Conservation (phyloP, 73 alveolate species). For the Paramecium primaurelia region DNA sequence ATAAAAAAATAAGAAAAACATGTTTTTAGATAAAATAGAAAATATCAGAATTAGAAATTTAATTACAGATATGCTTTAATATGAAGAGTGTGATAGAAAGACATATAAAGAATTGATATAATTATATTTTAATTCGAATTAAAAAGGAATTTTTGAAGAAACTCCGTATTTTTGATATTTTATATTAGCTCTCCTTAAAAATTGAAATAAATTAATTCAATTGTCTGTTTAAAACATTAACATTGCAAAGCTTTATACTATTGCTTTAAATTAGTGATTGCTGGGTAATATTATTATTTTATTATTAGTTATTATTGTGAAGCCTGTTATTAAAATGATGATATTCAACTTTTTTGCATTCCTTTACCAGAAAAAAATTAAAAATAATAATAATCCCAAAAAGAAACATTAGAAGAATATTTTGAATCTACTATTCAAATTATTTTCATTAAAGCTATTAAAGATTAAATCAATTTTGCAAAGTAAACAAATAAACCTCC, state of each 20-base stretch:
- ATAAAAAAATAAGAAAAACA: background rate
- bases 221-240: background rate
- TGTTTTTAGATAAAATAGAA: background rate
- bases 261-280: background rate
- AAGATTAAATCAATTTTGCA: background rate
- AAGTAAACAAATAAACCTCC: background rate
- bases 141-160: background rate
- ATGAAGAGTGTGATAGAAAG: background rate
- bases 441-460: background rate
- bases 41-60: background rate
- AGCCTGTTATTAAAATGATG: background rate
- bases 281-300: background rate
- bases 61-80: background rate
- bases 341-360: background rate
- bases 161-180: background rate
- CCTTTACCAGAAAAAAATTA: conserved; percentile 1
- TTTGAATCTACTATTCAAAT: background rate
- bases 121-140: background rate
- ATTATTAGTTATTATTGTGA: background rate
- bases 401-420: background rate
- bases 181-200: background rate
- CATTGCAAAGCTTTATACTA: background rate
- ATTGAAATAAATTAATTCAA: background rate
- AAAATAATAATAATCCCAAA: background rate
- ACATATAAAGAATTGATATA: background rate